Evolutionary conservation across 1,284 basidiomycete species (phyloP).

Genomic region (Naganishia sp.): DNA sequence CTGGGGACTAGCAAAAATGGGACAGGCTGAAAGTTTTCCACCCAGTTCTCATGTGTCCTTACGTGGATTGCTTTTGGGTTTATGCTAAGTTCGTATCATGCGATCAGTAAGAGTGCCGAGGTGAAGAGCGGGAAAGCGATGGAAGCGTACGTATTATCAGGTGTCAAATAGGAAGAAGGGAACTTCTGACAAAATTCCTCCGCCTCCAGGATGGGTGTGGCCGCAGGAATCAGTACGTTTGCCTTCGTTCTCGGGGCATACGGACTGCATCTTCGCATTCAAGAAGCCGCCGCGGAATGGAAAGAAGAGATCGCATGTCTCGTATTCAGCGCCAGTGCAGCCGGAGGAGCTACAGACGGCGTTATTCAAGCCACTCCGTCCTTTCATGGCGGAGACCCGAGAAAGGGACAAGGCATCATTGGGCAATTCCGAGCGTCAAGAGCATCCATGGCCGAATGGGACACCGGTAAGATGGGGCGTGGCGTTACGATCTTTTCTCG

Average conservation of each 20-base stretch:
- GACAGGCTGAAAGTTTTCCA: background rate
- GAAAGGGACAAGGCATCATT: conserved; percentile 27
- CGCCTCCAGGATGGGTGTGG: conserved; percentile 43
- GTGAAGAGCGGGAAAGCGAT: conserved; percentile 46
- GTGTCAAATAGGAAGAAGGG: background rate
- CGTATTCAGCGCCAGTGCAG: conserved; percentile 34
- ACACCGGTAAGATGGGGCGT: conserved; percentile 6
- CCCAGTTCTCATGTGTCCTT: conserved; percentile 47
- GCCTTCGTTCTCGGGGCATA: conserved; percentile 44
- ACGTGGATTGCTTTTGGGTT: conserved; percentile 49
- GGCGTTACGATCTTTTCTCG: conserved; percentile 20
- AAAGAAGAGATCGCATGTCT: conserved; percentile 36
- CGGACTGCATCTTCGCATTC: conserved; percentile 47
- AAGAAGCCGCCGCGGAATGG: conserved; percentile 43
- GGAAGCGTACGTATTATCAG: conserved; percentile 43
- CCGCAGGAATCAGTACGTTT: conserved; percentile 46
- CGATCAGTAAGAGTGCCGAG: conserved; percentile 33
- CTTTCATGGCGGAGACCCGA: conserved; percentile 11
- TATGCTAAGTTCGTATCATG: conserved; percentile 40
- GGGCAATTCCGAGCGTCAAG: conserved; percentile 30
- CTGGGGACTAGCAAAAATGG: background rate
- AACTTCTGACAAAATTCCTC: background rate
- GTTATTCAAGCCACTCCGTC: conserved; percentile 16
- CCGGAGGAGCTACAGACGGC: background rate
- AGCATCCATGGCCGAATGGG: conserved; percentile 14